A percentile compares a stretch with the other conserved stretches of the same genome.
These are phyloP conservation scores for Phialophora tarda DNA, from an alignment of 2,329 filamentous ascomycete species.

Conservation along the genomic window DNA sequence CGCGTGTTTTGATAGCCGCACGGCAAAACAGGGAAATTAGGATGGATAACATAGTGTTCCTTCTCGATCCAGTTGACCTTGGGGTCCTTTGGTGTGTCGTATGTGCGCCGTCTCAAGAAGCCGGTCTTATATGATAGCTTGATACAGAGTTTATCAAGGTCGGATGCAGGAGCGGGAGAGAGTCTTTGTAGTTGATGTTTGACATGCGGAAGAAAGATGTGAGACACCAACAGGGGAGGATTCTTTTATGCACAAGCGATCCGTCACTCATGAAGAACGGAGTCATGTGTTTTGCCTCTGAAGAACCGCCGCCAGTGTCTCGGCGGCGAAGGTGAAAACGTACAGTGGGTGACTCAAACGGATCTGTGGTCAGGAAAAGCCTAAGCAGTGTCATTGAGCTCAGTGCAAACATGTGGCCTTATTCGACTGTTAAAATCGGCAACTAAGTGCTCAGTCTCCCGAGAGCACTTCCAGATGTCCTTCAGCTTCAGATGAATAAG, in stretches of 20 bases:
- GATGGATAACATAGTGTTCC: not conserved
- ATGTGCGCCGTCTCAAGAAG: not conserved
- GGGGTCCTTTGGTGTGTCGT: not conserved
- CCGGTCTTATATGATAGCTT: not conserved
- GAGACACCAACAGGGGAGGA: not conserved
- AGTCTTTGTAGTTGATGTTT: not conserved
- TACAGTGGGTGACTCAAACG: not conserved
- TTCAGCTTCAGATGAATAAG: conserved; percentile 26
- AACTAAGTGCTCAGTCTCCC: not conserved
- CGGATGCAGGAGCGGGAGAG: not conserved
- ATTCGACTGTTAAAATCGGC: not conserved
- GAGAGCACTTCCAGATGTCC: not conserved
- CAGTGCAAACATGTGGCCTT: not conserved
- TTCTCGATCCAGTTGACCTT: not conserved
- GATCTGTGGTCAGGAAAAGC: not conserved
- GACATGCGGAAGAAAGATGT: not conserved
- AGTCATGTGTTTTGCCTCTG: not conserved
- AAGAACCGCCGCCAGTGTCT: not conserved
- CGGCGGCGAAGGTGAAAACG: not conserved
- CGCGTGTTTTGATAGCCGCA: not conserved
- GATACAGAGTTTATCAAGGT: not conserved
- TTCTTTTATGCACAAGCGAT: not conserved
- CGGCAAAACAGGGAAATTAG: not conserved
- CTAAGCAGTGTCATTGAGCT: not conserved
- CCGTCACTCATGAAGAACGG: not conserved